Percentiles rank a stretch among this genome's conserved stretches.
Conservation (phyloP, 179 eudicot species). For the Spergularia azorica region DNA sequence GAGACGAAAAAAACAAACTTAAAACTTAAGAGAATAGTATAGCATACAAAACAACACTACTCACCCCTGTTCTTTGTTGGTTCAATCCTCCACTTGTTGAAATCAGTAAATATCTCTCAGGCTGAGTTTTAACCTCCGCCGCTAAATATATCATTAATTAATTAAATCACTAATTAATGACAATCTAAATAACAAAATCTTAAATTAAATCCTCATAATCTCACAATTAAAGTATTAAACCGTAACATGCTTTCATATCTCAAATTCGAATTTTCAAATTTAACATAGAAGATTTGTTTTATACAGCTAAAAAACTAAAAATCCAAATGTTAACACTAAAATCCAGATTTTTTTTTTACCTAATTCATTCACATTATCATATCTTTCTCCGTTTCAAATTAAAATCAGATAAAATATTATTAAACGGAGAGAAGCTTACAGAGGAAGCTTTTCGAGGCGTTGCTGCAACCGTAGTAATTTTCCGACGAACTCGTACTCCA, state of each 20-base stretch:
- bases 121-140: slow-evolving; percentile 54
- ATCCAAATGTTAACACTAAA: background rate
- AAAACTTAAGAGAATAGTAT: background rate
- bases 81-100: slow-evolving; percentile 88
- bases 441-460: slow-evolving; percentile 47
- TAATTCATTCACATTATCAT: background rate
- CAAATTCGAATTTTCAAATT: background rate
- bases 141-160: slow-evolving; percentile 24
- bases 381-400: background rate
- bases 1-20: background rate
- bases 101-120: slow-evolving; percentile 60
- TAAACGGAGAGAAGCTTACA: slow-evolving; percentile 31
- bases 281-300: background rate
- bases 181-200: background rate
- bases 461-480: slow-evolving; percentile 63
- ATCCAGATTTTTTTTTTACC: background rate
- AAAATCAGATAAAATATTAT: background rate
- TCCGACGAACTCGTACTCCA: slow-evolving; percentile 69
- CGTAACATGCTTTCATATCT: no score
- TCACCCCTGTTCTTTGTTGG: slow-evolving; percentile 87
- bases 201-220: background rate
- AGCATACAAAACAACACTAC: background rate
- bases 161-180: background rate
- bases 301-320: slow-evolving; percentile 4
- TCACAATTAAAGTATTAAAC: background rate